Percentiles rank a stretch among this genome's conserved stretches.
Conservation (phyloP, 345 rosid genomes). For the Angophora floribunda region DNA sequence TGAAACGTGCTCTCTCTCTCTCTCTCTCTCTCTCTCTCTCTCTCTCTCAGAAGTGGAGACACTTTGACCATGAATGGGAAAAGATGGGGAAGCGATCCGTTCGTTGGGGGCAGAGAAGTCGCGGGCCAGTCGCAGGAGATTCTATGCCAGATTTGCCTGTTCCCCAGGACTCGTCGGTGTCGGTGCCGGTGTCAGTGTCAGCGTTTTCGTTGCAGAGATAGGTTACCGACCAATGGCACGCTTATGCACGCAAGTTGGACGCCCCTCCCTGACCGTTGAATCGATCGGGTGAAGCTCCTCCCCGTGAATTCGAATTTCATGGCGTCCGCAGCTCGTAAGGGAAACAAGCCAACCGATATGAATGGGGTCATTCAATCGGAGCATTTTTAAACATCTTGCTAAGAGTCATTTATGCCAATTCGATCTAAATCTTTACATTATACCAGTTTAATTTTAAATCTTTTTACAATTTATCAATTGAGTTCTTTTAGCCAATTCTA, state of each 20-base stretch:
- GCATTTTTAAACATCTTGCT: background rate
- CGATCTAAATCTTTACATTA: too few relatives aligned
- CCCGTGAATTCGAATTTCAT: background rate
- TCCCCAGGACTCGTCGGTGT: background rate
- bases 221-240: background rate
- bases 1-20: background rate
- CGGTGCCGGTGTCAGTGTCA: background rate
- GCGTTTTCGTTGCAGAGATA: background rate
- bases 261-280: background rate
- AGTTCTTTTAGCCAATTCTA: background rate
- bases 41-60: background rate
- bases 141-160: background rate
- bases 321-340: background rate
- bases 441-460: background rate
- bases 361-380: background rate
- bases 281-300: too few relatives aligned
- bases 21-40: background rate
- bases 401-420: background rate
- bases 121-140: background rate
- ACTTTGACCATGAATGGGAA: background rate
- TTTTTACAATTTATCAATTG: background rate
- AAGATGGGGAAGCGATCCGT: background rate
- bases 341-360: background rate
- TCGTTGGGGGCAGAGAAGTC: background rate
- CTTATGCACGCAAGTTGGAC: background rate